Evolutionary conservation across 2,329 filamentous ascomycete genomes (phyloP), one percentile per base, ranked within the genome.

Genomic region (Curvularia eragrostidis): DNA sequence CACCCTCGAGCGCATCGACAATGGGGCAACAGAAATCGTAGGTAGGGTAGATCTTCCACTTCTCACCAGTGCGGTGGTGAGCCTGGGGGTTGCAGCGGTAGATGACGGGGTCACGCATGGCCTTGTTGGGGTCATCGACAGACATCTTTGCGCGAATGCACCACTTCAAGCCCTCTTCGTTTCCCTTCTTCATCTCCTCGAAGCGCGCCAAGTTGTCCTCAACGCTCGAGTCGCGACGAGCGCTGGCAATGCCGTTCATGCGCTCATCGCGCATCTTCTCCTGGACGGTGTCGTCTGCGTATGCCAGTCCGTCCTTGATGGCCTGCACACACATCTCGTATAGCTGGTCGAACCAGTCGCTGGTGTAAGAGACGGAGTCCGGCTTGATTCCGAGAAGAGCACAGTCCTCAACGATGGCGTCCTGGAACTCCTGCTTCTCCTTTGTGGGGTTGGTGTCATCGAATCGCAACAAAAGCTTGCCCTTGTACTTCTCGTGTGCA

Each of bases 391-490:
- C 94, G 84, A 99, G 92, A 52, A 98, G 84, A 48, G 88, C 87
- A 49, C 97, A 85, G 77, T 99, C 95, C 80, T 97, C 90, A 38
- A 97, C 83, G 62, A 99, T 99, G 5, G 93, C 86, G 78, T 98
- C 93, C 76, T 98, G 89, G 76, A 89, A 99, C 80, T 98, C 95
- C 76, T 94, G 88, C 82, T 96, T 97, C 83, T 99, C 95, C 78
- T 98, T 98, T 59, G 90, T 89, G 7, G 95, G 95, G 79, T 99
- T 99, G 55, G 95, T 99, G 74, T 99, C 95, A 75, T 99, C 95
- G 73, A 99, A 95, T 59, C 95, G 91, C 48, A 98, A 86, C 58
- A 96, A 88, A 69, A 99, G 84, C 70, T 90, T 96, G 71, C 95
- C 95, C 59, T 94, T 89, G 83, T 96, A 96, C 68, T 92, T 91